These are phyloP conservation scores for Geranomyces michiganensis DNA, from an alignment of 192 early-diverging fungal species.

Conservation along the genomic window DNA sequence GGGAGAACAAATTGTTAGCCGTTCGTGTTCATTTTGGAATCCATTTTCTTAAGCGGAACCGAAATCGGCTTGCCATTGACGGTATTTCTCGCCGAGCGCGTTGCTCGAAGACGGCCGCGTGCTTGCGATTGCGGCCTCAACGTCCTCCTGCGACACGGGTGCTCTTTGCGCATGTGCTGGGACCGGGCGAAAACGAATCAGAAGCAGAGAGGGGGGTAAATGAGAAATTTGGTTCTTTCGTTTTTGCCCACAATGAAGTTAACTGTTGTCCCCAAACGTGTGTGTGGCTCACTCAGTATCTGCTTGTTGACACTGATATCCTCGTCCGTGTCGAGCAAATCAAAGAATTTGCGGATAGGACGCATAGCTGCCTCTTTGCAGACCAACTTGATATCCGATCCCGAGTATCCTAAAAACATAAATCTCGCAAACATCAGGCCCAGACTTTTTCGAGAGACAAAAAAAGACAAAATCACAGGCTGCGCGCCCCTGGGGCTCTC, in stretches of 20 bases:
- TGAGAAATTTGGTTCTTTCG: no score
- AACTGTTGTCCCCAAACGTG: neutral
- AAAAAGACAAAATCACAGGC: no score
- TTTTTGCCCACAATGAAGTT: no score
- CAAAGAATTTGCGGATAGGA: slow-evolving; percentile 54
- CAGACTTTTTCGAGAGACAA: no score
- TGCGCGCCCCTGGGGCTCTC: neutral
- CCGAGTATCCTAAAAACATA: slow-evolving; percentile 55
- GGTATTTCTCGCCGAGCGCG: slow-evolving; percentile 34
- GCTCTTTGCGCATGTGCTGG: slow-evolving; percentile 15
- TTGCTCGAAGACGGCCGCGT: slow-evolving; percentile 35
- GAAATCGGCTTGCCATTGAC: slow-evolving; percentile 40
- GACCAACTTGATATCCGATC: slow-evolving; percentile 59
- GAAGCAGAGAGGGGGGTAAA: neutral
- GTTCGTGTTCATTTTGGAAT: no score
- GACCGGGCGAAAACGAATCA: neutral
- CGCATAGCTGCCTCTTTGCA: slow-evolving; percentile 62
- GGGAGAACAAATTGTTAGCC: no score
- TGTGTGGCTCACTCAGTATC: neutral
- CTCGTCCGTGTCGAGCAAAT: slow-evolving; percentile 41
- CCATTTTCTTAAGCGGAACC: slow-evolving; percentile 38
- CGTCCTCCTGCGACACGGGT: slow-evolving; percentile 32
- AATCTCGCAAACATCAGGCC: neutral
- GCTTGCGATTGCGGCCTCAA: slow-evolving; percentile 33
- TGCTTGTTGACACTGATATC: neutral